Evolutionary conservation across 345 rosid species (phyloP).

Genomic region (Eucalyptus leucophloia): DNA sequence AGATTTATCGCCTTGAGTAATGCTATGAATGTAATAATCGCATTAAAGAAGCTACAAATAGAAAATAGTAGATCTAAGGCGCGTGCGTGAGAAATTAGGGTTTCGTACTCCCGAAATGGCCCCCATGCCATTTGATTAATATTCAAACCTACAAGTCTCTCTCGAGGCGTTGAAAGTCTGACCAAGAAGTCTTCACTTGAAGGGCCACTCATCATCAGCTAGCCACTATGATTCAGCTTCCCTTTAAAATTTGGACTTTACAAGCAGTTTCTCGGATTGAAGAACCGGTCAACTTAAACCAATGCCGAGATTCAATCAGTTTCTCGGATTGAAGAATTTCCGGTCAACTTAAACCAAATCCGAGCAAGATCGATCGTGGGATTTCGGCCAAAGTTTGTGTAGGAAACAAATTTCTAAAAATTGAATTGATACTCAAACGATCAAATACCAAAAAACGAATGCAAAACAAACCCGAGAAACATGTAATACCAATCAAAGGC

Average conservation of each 20-base stretch:
- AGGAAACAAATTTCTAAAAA: too few species aligned
- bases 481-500: too few species aligned
- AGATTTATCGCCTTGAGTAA: not conserved
- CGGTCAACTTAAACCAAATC: not conserved
- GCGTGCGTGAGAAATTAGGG: not conserved
- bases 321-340: not conserved
- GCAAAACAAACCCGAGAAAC: accelerated
- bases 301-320: too few species aligned
- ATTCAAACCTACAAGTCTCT: not conserved
- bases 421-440: too few species aligned
- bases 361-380: not conserved
- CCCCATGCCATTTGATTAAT: not conserved
- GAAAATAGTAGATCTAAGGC: not conserved
- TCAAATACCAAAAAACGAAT: too few species aligned
- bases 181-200: not conserved
- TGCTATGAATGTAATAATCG: not conserved
- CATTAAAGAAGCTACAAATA: not conserved
- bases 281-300: too few species aligned
- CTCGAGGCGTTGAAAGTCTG: not conserved
- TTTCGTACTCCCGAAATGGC: not conserved
- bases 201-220: not conserved
- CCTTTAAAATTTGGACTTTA: not conserved
- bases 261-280: not conserved
- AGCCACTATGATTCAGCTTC: not conserved
- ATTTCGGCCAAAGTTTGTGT: not conserved